Evolutionary conservation across 2,329 filamentous ascomycete genomes (phyloP).

Genomic region (Neofusicoccum sp.): DNA sequence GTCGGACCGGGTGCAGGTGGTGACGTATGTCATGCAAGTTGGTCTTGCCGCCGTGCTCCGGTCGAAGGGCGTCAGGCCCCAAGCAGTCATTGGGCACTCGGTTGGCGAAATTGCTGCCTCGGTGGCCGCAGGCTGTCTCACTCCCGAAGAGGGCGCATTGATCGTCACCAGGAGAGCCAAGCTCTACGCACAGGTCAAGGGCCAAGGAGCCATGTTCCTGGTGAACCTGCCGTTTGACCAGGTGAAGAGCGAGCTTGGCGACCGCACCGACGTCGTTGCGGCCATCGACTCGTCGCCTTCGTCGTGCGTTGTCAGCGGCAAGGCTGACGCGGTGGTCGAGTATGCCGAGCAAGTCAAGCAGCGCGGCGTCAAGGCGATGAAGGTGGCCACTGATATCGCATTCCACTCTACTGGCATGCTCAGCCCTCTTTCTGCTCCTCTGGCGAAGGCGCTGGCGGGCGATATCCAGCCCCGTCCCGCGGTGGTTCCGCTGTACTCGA

Average conservation of each 20-base stretch:
- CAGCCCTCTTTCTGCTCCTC: conserved; percentile 27
- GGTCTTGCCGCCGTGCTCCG: conserved; percentile 34
- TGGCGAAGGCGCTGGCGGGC: conserved; percentile 27
- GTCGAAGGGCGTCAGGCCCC: conserved; percentile 30
- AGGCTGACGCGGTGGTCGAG: conserved; percentile 24
- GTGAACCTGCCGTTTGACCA: conserved; percentile 32
- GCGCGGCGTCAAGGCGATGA: conserved; percentile 31
- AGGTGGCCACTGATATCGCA: conserved; percentile 41
- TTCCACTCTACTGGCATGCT: conserved; percentile 42
- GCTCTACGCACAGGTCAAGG: conserved; percentile 34
- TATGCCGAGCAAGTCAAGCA: conserved; percentile 22
- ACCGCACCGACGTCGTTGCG: conserved; percentile 27
- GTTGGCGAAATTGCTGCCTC: conserved; percentile 44
- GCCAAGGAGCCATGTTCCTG: conserved; percentile 32
- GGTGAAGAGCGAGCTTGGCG: conserved; percentile 26
- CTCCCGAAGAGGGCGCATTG: conserved; percentile 34
- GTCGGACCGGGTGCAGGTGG: conserved; percentile 32
- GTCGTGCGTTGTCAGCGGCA: conserved; percentile 37
- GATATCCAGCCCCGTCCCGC: conserved; percentile 23
- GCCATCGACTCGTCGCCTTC: conserved; percentile 39
- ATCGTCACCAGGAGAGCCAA: conserved; percentile 35
- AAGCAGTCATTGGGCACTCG: conserved; percentile 43
- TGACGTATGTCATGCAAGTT: conserved; percentile 40
- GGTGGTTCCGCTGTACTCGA: conserved; percentile 36
- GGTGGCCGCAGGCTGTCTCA: conserved; percentile 35